phyloP scores from a whole-genome alignment of 2,329 filamentous ascomycete genomes.

The Pseudogymnoascus verrucosus region DNA sequence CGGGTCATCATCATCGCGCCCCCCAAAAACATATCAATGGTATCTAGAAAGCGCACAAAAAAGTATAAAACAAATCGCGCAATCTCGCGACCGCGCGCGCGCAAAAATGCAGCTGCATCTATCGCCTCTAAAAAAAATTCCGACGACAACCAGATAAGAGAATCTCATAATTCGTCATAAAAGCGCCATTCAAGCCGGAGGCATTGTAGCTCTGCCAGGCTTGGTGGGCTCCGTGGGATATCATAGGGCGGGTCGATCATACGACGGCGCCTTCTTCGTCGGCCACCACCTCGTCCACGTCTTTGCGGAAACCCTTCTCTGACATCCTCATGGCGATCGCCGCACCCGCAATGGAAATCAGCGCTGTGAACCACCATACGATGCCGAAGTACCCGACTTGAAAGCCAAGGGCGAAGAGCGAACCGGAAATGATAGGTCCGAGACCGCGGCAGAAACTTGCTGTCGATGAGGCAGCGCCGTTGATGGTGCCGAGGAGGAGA shows the following conservation, averaged over 20 bases:
- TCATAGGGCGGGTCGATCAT: background rate
- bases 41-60: conserved; percentile 6
- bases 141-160: background rate
- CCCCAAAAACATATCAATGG: background rate
- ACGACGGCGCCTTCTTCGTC: background rate
- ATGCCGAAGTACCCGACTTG: conserved; percentile 76
- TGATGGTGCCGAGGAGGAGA: conserved; percentile 81
- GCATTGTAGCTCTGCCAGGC: background rate
- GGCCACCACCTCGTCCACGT: background rate
- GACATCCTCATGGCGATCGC: conserved; percentile 14
- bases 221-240: background rate
- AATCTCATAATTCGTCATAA: conserved; percentile 4
- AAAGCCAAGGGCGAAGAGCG: conserved; percentile 75
- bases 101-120: background rate
- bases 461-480: conserved; percentile 83
- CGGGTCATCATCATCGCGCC: background rate
- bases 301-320: background rate
- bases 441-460: conserved; percentile 84
- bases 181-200: background rate
- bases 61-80: background rate
- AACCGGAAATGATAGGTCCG: conserved; percentile 79
- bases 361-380: conserved; percentile 85
- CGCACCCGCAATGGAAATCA: conserved; percentile 68
- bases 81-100: background rate
- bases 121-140: background rate